Percentiles rank a stretch among this genome's conserved stretches.
Conservation (phyloP, 176 grass and related monocot species). For the Hyparrhenia diplandra region DNA sequence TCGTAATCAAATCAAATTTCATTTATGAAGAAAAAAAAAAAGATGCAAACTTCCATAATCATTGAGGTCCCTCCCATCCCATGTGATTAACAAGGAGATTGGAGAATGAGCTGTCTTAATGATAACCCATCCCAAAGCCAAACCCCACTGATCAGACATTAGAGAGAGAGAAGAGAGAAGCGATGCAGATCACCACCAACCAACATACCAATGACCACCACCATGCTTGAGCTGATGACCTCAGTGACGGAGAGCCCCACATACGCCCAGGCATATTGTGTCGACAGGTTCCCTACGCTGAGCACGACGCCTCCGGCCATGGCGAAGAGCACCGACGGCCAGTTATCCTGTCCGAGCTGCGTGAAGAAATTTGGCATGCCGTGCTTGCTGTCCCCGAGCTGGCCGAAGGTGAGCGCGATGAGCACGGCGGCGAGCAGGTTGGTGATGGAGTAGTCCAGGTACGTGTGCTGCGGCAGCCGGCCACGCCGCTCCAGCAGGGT, state of each 20-base stretch:
- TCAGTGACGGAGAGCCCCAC: constrained; percentile 77
- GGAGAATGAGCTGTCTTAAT: neutral
- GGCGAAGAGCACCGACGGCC: constrained; percentile 70
- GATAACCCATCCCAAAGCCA: no score
- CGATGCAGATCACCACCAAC: neutral
- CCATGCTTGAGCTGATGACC: constrained; percentile 64
- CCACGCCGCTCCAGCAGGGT: constrained; percentile 64
- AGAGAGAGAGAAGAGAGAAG: neutral
- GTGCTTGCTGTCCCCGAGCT: constrained; percentile 52
- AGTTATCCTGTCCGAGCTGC: constrained; percentile 69
- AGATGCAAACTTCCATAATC: neutral
- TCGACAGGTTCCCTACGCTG: constrained; percentile 66
- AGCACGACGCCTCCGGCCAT: constrained; percentile 69
- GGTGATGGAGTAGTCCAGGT: constrained; percentile 74
- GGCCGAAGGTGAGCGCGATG: constrained; percentile 59
- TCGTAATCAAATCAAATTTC: neutral
- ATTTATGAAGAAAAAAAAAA: neutral
- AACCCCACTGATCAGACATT: neutral
- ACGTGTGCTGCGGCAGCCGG: constrained; percentile 70
- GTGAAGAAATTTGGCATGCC: constrained; percentile 67
- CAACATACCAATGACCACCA: constrained; percentile 60
- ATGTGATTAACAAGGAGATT: neutral
- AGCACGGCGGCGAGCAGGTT: constrained; percentile 59
- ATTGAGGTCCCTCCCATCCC: neutral
- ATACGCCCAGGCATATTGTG: constrained; percentile 75